Base-by-base conservation (phyloP, 495 filamentous ascomycete species). In the Penicillium tannophilum region DNA sequence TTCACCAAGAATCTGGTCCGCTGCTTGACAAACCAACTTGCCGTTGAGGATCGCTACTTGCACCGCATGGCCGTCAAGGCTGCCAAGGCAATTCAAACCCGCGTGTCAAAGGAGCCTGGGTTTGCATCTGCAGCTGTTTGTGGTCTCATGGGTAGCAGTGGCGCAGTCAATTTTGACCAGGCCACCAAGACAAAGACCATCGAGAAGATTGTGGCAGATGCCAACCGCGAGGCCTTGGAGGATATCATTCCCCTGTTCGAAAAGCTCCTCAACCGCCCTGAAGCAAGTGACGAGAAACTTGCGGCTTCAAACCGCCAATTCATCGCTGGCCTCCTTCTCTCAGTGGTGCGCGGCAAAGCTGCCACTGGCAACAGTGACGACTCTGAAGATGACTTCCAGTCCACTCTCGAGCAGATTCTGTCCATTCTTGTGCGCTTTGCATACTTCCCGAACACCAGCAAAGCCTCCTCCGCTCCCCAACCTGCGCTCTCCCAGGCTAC, bases 141-240 rank as follows among this genome's bases (percentile, higher is more conserved):
- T 1, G 81, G 83, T 17, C 73, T 98, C 9, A 81, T 93, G 50
- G 81, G 83, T 43, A 84, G 86, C 43, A 70, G 86, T 39, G 92
- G 90, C 3, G 78, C 82, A 0, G 81, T 91, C 51, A 90, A 88
- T 69, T 95, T 98, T 67, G 95, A 98, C 69, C 84, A 89, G 31
- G 75, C 87, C 19, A 96, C 92, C 7, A 96, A 90, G 69, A 91
- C 89, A 1, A 97, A 96, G 76, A 96, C 90, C 0, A 74, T 97
- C 0, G 90, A 93, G 61, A 87, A 83, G 60, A 77, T 97, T 4
- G 72, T 97, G 4, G 76, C 83, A 43, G 75, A 81, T 50, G 84
- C 87, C 2, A 84, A 87, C 60, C 70, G 79, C 20, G 68, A 78
- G 6, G 72, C 78, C 6, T 52, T 81, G 55, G 60, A 69, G 30